Base-by-base conservation (phyloP, 371 early-diverging fungal genomes). In the Mortierella sp. region DNA sequence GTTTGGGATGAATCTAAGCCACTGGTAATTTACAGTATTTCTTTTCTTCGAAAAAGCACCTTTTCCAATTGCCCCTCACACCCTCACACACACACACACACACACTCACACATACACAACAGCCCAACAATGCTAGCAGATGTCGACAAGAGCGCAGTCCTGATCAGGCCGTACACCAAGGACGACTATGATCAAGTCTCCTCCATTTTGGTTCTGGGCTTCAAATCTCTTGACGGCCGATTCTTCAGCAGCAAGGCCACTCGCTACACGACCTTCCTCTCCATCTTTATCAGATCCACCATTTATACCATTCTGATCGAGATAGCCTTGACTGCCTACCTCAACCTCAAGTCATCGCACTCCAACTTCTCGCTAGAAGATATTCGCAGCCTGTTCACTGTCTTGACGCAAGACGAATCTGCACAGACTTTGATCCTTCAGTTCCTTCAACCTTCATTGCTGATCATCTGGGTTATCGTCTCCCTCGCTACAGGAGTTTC, bases 161-260 rank as follows among this genome's bases (percentile, higher is more conserved):
- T 61, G 66, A 65, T 75, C 80, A 45, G 80, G 22, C 80, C 80
- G 5, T 79, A 75, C n/a, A 24, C 10, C 40, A 39, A 57, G 37
- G 68, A 60, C 0, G 80, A 79, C 52, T 3, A 67, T 26, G 80
- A 75, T n/a, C 80, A 79, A 43, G 72, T 79, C 66, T 20, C 62
- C 16, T 24, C 40, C 30, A 68, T 75, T 51, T 39, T 79, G 9
- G 16, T 65, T 32, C n/a, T n/a, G 3, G 80, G 80, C 16, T 71
- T 75, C 62, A 35, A 22, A 5, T 52, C 45, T 3, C 51, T 75
- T n/a, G 62, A 64, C 28, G 16, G 26, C 11, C 72, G 71, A 8
- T 30, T 68, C 43, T 66, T 75, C 58, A 51, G 43, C 35, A 18
- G 28, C 30, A 35, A 26, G 24, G 52, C 59, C 49, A 68, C 18